These are phyloP conservation scores for Septoria petroselini DNA, from an alignment of 2,329 filamentous ascomycete genomes.

Conservation along the genomic window DNA sequence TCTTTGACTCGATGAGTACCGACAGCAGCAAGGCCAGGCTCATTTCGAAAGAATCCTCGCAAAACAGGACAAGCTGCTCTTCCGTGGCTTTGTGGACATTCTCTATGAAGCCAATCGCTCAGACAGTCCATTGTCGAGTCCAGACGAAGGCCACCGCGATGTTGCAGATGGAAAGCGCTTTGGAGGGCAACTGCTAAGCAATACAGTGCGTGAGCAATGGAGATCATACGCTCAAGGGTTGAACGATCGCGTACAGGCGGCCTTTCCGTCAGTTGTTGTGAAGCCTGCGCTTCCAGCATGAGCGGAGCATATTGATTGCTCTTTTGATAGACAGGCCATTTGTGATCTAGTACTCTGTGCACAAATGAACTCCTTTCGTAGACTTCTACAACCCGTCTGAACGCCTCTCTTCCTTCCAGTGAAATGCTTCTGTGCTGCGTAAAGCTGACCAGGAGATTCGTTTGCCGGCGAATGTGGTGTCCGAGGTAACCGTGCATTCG, in stretches of 20 bases:
- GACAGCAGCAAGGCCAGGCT: background rate
- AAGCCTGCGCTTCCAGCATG: background rate
- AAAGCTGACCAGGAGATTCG: no score
- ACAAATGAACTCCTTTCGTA: no score
- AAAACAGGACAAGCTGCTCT: slow-evolving; percentile 9
- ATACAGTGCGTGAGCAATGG: slow-evolving; percentile 4
- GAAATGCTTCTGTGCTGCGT: no score
- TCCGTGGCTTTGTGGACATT: slow-evolving; percentile 10
- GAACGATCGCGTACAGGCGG: slow-evolving; percentile 3
- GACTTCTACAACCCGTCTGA: no score
- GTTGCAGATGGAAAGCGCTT: background rate
- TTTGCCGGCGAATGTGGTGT: no score
- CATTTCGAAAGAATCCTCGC: slow-evolving; percentile 13
- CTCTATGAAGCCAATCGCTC: slow-evolving; percentile 1
- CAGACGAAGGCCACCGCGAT: background rate
- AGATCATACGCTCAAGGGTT: slow-evolving; percentile 2
- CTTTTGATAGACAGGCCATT: no score
- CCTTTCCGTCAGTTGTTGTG: slow-evolving; percentile 18
- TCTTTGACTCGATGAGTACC: slow-evolving; percentile 19
- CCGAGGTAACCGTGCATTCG: no score
- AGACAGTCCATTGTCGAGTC: slow-evolving; percentile 2
- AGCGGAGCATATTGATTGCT: no score
- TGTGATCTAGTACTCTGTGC: no score
- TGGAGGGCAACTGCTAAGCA: background rate
- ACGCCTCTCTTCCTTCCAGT: no score